Evolutionary conservation across 805 yeast species (phyloP), one percentile per base, ranked within the genome.

Genomic region (Candida krabiensis): DNA sequence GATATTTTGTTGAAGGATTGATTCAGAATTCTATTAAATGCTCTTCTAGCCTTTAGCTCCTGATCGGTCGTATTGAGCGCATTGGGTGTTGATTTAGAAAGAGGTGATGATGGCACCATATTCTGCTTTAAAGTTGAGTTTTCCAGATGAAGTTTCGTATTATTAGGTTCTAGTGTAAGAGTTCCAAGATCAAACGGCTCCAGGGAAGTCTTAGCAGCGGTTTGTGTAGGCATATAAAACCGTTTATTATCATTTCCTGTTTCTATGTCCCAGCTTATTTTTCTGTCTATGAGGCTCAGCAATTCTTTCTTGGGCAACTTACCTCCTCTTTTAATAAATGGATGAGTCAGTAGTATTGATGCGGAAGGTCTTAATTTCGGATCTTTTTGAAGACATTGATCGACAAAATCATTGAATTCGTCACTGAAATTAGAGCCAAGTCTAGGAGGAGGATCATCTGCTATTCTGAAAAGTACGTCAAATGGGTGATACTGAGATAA

Each of bases 301-400:
- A 75, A 47, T 16, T 45, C 50, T 2, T 62, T 46, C 40, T 58
- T 65, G 23, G 61, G 59, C 7, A 49, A 44, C 19, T 54, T 49
- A 25, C 71, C 67, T 9, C 72, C 69, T 23, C 58, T 55, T 22
- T 67, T 56, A 13, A 83, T 61, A 49, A 83, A 91, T 36, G 71
- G 71, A 55, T 86, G 95, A 41, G 70, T 75, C 35, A 87, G 60
- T 17, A 91, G 67, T 17, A 65, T 70, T 18, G 65, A 64, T 0
- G 95, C 87, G 12, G 73, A 70, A 0, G 91, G 85, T 42, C 99
- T 68, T 30, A 69, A 63, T 11, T 59, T 59, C 19, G 95, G 90
- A 45, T 82, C 79, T 58, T 80, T 86, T 27, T 78, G 76, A 37
- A 93, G 69, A 61, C 97, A 91, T 37, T 61, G 61, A 18, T 62